phyloP scores from a whole-genome alignment of 176 grass and related monocot species.

The Musa troglodytarum region DNA sequence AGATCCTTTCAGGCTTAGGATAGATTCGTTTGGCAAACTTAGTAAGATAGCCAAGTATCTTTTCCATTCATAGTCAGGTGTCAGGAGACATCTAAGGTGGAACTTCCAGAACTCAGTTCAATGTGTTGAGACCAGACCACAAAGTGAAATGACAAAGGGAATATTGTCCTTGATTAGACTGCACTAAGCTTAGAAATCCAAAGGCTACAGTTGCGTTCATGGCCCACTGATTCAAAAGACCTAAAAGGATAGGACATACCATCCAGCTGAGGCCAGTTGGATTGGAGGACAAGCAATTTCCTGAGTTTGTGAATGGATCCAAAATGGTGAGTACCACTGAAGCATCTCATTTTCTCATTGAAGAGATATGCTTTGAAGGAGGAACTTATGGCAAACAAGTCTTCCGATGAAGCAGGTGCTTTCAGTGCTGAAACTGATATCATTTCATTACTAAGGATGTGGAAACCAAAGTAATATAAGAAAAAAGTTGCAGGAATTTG shows the following conservation, averaged over 20 bases:
- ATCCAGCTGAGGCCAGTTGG: not conserved
- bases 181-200: not conserved
- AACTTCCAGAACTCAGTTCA: conserved; percentile 9
- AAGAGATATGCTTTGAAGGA: not conserved
- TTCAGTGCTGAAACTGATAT: not conserved
- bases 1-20: conserved; percentile 28
- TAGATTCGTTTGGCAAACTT: conserved; percentile 14
- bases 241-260: not conserved
- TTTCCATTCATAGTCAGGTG: conserved; percentile 48
- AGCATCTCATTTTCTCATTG: conserved; percentile 5
- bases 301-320: not conserved
- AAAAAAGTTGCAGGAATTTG: not conserved
- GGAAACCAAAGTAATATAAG: not conserved
- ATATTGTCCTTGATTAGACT: conserved; percentile 4
- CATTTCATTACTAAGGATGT: not conserved
- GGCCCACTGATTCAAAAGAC: not conserved
- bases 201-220: not conserved
- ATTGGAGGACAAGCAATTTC: not conserved
- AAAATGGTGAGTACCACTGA: not conserved
- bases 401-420: not conserved
- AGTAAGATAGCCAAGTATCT: conserved; percentile 24
- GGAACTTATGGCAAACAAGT: not conserved
- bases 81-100: conserved; percentile 36
- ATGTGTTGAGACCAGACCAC: not conserved
- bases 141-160: conserved; percentile 3